Conservation (phyloP, 805 yeast species). For the Sugiyamaella smithiae region DNA sequence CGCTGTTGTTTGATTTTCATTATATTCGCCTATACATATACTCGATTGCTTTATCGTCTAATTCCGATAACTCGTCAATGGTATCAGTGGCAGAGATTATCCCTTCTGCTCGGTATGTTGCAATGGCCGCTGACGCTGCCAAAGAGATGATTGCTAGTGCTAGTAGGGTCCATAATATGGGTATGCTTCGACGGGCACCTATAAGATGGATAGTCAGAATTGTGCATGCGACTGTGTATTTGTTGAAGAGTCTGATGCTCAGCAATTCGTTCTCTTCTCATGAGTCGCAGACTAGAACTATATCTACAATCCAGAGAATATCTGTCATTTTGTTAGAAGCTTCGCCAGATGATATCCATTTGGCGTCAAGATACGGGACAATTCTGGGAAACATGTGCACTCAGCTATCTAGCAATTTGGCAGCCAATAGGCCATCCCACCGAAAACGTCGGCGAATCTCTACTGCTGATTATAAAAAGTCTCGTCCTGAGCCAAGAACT, state of each 20-base stretch:
- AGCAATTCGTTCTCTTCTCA: conserved; percentile 26
- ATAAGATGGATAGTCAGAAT: conserved; percentile 88
- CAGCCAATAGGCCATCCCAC: neutral
- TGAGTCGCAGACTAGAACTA: conserved; percentile 49
- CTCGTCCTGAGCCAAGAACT: neutral
- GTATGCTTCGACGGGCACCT: conserved; percentile 73
- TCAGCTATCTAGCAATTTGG: neutral
- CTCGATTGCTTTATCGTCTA: conserved; percentile 64
- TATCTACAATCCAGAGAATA: conserved; percentile 62
- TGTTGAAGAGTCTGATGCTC: conserved; percentile 69
- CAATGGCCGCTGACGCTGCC: conserved; percentile 79
- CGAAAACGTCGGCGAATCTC: neutral
- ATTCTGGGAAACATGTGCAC: conserved; percentile 57
- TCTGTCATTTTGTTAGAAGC: conserved; percentile 76
- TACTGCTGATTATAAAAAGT: neutral
- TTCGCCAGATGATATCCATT: conserved; percentile 84
- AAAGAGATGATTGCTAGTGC: conserved; percentile 72
- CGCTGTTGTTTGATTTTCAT: conserved; percentile 75
- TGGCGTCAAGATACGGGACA: conserved; percentile 62
- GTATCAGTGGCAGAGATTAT: conserved; percentile 63
- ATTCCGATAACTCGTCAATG: conserved; percentile 23
- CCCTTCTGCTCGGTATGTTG: conserved; percentile 68
- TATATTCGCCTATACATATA: conserved; percentile 81
- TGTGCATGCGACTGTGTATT: conserved; percentile 83
- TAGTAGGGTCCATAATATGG: conserved; percentile 59